phyloP scores from a whole-genome alignment of 768 basidiomycete species.

The Boletus vinaceobasis region DNA sequence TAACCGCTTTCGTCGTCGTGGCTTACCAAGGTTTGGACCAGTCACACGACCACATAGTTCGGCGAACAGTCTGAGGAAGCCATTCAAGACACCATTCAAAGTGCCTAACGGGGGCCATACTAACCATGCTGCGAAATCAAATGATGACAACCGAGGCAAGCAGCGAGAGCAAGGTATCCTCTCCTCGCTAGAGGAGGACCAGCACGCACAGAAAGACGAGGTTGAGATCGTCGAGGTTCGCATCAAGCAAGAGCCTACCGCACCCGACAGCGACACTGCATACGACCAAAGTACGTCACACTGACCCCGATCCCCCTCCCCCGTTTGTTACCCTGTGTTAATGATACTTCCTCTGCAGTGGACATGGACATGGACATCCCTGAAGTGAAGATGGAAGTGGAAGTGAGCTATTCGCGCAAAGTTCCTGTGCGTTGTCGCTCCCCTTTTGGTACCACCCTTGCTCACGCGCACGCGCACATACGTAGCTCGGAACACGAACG shows the following conservation, averaged over 20 bases:
- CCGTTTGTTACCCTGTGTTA: not conserved
- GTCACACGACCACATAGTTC: conserved; percentile 50
- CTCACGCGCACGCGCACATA: not conserved
- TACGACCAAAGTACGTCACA: not conserved
- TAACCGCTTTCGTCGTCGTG: not conserved
- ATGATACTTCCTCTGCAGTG: not conserved
- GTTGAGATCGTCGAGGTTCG: conserved; percentile 13
- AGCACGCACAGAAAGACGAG: not conserved
- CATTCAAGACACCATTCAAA: conserved; percentile 46
- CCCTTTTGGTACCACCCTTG: not conserved
- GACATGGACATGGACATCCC: conserved; percentile 20
- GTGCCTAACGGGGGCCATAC: conserved; percentile 47
- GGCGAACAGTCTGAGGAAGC: conserved; percentile 41
- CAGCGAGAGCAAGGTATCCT: not conserved
- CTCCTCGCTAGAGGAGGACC: not conserved
- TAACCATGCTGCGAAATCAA: conserved; percentile 3
- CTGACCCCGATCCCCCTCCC: too few species aligned
- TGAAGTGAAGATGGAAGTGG: conserved; percentile 36
- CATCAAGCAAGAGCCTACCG: not conserved
- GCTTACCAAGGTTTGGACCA: conserved; percentile 14
- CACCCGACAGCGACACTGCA: not conserved
- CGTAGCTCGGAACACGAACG: conserved; percentile 36
- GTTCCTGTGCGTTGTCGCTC: conserved; percentile 32
- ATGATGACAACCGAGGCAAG: not conserved
- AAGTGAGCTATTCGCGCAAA: conserved; percentile 40